Conservation (phyloP, 148 eudicot species). For the Vaccinium corymbosum region DNA sequence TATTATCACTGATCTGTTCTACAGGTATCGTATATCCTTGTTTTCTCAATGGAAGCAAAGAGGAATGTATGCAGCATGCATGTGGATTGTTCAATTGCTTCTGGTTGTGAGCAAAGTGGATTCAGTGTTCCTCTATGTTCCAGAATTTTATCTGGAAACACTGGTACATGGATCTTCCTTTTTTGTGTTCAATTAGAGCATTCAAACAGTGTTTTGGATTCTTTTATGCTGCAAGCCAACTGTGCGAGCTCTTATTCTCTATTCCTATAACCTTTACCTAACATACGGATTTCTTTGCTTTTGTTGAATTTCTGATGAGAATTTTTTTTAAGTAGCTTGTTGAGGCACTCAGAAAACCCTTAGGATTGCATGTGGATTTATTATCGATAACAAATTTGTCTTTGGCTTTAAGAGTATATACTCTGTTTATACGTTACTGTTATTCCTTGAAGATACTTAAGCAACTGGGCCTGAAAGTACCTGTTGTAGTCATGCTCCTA, state of each 20-base stretch:
- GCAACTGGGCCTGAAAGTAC: background rate
- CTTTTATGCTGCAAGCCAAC: background rate
- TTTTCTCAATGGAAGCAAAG: conserved; percentile 91
- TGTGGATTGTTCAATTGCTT: conserved; percentile 86
- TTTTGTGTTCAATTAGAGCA: background rate
- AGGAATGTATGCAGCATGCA: conserved; percentile 93
- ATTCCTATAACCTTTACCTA: background rate
- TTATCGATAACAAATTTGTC: background rate
- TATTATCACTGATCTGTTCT: conserved; percentile 10
- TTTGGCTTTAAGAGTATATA: background rate
- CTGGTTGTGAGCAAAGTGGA: conserved; percentile 85
- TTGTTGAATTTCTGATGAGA: background rate
- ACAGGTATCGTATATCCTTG: conserved; percentile 83
- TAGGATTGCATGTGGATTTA: background rate
- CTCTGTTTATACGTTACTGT: background rate
- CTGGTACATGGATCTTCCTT: conserved; percentile 43
- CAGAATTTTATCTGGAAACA: conserved; percentile 86
- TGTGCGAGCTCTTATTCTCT: background rate
- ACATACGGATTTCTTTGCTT: background rate
- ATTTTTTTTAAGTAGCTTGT: background rate
- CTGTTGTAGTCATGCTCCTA: background rate
- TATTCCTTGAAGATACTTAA: background rate
- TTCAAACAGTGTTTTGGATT: background rate
- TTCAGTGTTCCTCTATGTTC: conserved; percentile 63
- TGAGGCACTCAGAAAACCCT: background rate